These are phyloP conservation scores for Phytophthora crassamura DNA, from an alignment of 352 stramenopile species.

Conservation along the genomic window DNA sequence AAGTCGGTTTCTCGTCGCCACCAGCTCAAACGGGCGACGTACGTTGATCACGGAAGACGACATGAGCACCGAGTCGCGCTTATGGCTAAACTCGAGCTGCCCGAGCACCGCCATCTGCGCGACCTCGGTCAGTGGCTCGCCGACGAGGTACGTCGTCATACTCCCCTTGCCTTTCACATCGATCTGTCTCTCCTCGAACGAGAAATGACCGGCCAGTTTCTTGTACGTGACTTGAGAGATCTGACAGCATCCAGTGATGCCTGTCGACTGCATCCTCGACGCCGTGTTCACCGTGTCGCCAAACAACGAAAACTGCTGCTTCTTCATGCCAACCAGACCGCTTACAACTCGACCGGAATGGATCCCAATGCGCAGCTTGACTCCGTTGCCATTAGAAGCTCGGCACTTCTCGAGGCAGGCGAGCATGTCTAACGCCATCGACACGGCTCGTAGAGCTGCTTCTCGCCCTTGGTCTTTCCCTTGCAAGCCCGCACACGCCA, in stretches of 20 bases:
- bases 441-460: conserved; percentile 74
- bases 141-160: conserved; percentile 87
- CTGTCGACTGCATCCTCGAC: conserved; percentile 91
- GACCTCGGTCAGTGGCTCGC: conserved; percentile 69
- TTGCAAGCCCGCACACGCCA: conserved; percentile 88
- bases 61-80: conserved; percentile 69
- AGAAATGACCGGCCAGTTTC: conserved; percentile 78
- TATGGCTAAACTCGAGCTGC: conserved; percentile 66
- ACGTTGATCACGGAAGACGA: conserved; percentile 47
- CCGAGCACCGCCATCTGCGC: conserved; percentile 63
- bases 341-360: conserved; percentile 91
- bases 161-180: conserved; percentile 88
- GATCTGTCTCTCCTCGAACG: conserved; percentile 81
- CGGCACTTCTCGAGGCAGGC: conserved; percentile 67
- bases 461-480: conserved; percentile 81
- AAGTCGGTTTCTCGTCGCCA: conserved; percentile 54
- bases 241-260: conserved; percentile 79
- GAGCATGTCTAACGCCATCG: conserved; percentile 86
- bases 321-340: conserved; percentile 91
- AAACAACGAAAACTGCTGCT: conserved; percentile 94
- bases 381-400: conserved; percentile 78
- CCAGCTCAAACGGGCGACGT: conserved; percentile 55
- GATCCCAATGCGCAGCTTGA: conserved; percentile 92
- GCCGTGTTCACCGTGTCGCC: conserved; percentile 93
- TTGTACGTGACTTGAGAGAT: conserved; percentile 85